These are phyloP conservation scores for Plasmodium relictum DNA, from an alignment of 169 alveolate genomes.

Conservation along the genomic window DNA sequence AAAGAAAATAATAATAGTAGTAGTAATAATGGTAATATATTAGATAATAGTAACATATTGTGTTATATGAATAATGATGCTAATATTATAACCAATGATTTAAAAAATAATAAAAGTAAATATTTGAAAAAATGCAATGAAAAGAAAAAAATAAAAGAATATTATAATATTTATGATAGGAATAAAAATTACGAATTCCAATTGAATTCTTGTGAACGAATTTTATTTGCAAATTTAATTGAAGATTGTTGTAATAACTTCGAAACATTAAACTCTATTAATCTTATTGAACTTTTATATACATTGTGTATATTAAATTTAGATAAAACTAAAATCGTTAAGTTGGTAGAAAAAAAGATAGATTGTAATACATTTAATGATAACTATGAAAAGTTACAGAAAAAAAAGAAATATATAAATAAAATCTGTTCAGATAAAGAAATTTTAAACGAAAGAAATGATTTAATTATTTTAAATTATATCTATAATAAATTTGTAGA, in stretches of 20 bases:
- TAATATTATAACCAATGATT: not conserved
- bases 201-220: conserved; percentile 44
- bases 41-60: not conserved
- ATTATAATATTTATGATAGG: conserved; percentile 21
- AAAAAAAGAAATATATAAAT: conserved; percentile 22
- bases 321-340: conserved; percentile 44
- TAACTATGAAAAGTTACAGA: conserved; percentile 14
- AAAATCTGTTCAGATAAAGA: conserved; percentile 1
- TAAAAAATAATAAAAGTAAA: conserved; percentile 9
- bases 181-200: conserved; percentile 36
- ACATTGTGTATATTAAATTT: conserved; percentile 41
- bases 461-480: conserved; percentile 46
- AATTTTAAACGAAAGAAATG: conserved; percentile 34
- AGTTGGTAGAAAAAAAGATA: conserved; percentile 21
- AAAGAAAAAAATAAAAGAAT: conserved; percentile 47
- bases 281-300: conserved; percentile 35
- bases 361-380: conserved; percentile 11
- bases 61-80: not conserved
- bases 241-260: conserved; percentile 74
- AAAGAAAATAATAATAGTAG: too few relatives aligned
- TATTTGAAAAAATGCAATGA: conserved; percentile 24
- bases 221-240: conserved; percentile 43
- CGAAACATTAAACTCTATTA: conserved; percentile 11
- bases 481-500: conserved; percentile 31
- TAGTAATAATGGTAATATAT: too few relatives aligned